Evolutionary conservation across 148 eudicot genomes (phyloP).

Genomic region (Vaccinium darrowii): DNA sequence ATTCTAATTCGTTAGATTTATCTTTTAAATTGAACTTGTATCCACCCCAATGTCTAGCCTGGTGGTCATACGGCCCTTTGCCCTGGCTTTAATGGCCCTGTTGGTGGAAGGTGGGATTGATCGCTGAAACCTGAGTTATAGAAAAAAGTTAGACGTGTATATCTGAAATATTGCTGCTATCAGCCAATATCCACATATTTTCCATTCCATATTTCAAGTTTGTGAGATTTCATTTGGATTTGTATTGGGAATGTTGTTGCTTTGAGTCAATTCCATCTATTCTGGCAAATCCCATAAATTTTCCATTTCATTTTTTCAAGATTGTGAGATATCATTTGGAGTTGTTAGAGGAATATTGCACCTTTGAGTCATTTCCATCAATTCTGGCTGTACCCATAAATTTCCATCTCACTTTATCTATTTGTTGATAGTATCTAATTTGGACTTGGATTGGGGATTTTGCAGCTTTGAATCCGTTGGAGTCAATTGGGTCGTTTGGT

Average conservation of each 20-base stretch:
- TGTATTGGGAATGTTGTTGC: background rate
- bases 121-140: too few species aligned
- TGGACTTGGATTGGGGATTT: background rate
- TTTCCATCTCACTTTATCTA: background rate
- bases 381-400: background rate
- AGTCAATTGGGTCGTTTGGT: constrained; percentile 49
- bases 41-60: too few species aligned
- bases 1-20: background rate
- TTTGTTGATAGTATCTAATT: background rate
- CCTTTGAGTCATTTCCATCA: background rate
- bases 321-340: background rate
- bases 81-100: too few species aligned
- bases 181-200: background rate
- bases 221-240: background rate
- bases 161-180: background rate
- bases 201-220: background rate
- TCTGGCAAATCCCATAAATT: background rate
- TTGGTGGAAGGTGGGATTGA: too few species aligned
- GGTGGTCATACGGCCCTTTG: too few species aligned
- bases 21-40: background rate
- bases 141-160: background rate
- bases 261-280: background rate
- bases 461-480: constrained; percentile 49
- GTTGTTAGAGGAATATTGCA: background rate
- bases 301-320: too few species aligned